These are phyloP conservation scores for Tylopilus sp. DNA, from an alignment of 768 basidiomycete species.

Conservation along the genomic window DNA sequence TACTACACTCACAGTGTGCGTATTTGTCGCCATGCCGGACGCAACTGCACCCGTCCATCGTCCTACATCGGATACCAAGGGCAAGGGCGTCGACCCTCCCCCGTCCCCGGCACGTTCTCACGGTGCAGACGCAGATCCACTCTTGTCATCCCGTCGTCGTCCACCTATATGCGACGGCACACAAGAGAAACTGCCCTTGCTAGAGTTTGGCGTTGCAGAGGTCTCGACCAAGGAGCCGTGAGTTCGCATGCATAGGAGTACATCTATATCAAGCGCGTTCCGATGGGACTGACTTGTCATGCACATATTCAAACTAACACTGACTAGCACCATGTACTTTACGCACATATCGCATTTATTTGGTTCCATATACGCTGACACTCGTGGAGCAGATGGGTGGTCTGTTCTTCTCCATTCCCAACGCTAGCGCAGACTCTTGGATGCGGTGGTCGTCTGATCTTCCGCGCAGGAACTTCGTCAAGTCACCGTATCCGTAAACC, in stretches of 20 bases:
- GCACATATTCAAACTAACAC: not conserved
- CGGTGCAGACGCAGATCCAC: not conserved
- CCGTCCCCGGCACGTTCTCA: conserved; percentile 4
- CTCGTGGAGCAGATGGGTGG: no score
- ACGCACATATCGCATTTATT: not conserved
- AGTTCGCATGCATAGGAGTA: not conserved
- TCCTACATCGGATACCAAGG: conserved; percentile 8
- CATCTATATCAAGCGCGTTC: not conserved
- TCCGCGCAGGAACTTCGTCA: no score
- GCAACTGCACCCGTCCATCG: conserved; percentile 1
- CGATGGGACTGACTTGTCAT: no score
- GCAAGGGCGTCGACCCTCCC: conserved; percentile 11
- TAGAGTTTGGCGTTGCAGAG: conserved; percentile 20
- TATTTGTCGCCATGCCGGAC: conserved; percentile 25
- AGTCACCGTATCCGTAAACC: no score
- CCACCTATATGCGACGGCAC: not conserved
- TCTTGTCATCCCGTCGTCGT: not conserved
- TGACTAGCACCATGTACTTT: not conserved
- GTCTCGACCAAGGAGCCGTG: not conserved
- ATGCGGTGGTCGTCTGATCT: no score
- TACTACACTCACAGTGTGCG: conserved; percentile 9
- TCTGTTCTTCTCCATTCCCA: no score
- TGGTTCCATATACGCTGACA: no score
- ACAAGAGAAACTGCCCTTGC: not conserved
- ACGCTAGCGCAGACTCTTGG: no score